These are phyloP conservation scores for Pseudonitzschia delicatissima DNA, from an alignment of 108 stramenopile genomes.

Conservation along the genomic window DNA sequence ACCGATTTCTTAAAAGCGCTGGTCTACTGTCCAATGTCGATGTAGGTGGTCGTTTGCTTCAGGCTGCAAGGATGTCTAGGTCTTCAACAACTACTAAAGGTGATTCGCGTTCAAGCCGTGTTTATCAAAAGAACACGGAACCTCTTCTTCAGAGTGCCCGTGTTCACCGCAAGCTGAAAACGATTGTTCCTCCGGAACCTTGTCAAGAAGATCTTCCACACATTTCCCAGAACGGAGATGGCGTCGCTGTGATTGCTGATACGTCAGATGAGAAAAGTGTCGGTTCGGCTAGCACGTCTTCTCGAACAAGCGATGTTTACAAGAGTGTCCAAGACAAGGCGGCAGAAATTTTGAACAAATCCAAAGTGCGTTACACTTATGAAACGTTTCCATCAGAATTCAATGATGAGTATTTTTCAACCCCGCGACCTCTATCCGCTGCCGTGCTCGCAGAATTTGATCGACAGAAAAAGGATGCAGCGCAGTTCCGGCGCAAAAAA, in stretches of 20 bases:
- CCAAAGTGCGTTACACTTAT: constrained; percentile 53
- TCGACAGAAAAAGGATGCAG: constrained; percentile 80
- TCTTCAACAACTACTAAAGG: constrained; percentile 11
- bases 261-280: constrained; percentile 43
- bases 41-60: constrained; percentile 34
- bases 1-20: constrained; percentile 72
- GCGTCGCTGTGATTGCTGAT: background rate
- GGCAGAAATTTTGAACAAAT: constrained; percentile 44
- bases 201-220: constrained; percentile 54
- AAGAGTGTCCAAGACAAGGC: constrained; percentile 46
- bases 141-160: constrained; percentile 77
- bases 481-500: constrained; percentile 62
- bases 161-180: constrained; percentile 71
- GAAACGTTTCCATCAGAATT: constrained; percentile 70
- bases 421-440: constrained; percentile 71
- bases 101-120: background rate
- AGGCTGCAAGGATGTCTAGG: constrained; percentile 17
- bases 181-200: constrained; percentile 85
- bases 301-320: constrained; percentile 32
- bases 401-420: constrained; percentile 64
- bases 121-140: constrained; percentile 34
- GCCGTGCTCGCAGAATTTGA: constrained; percentile 85
- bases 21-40: constrained; percentile 57
- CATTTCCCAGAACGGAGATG: constrained; percentile 24
- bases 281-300: constrained; percentile 39